These are phyloP conservation scores for Cryphonectria nitschkei DNA, from an alignment of 2,329 filamentous ascomycete genomes.

Conservation along the genomic window DNA sequence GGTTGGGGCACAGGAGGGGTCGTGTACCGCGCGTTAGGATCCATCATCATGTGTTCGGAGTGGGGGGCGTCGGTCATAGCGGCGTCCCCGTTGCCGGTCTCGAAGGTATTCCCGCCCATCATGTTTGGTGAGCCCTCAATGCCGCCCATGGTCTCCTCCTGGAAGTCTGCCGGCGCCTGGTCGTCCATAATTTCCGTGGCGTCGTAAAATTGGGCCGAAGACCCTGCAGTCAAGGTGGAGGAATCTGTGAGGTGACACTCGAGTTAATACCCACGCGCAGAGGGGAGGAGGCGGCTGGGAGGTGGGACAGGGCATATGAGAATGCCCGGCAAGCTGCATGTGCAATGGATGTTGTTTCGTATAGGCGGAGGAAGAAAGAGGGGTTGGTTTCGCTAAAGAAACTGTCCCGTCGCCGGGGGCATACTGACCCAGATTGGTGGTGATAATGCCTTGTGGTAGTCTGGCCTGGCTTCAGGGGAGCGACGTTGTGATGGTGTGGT, in stretches of 20 bases:
- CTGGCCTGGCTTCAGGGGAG: not conserved
- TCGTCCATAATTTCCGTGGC: constrained; percentile 56
- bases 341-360: constrained; percentile 20
- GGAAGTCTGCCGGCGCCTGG: constrained; percentile 42
- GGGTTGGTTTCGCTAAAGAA: not conserved
- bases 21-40: constrained; percentile 49
- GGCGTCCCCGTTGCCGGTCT: constrained; percentile 44
- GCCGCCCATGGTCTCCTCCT: constrained; percentile 55
- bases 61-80: constrained; percentile 43
- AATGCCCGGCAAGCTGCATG: constrained; percentile 17
- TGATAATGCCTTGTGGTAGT: not conserved
- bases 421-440: constrained; percentile 26
- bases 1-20: constrained; percentile 49
- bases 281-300: constrained; percentile 35
- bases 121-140: constrained; percentile 53
- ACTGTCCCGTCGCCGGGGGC: not conserved
- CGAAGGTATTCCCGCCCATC: constrained; percentile 40
- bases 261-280: constrained; percentile 36
- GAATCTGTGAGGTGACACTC: constrained; percentile 46
- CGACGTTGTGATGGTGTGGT: not conserved
- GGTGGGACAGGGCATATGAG: constrained; percentile 20
- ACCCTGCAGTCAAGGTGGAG: constrained; percentile 52
- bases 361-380: not conserved
- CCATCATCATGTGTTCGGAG: constrained; percentile 40
- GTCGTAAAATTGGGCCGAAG: constrained; percentile 57